Base-by-base conservation (phyloP, 2,329 filamentous ascomycete genomes). In the Colletotrichum incanum region DNA sequence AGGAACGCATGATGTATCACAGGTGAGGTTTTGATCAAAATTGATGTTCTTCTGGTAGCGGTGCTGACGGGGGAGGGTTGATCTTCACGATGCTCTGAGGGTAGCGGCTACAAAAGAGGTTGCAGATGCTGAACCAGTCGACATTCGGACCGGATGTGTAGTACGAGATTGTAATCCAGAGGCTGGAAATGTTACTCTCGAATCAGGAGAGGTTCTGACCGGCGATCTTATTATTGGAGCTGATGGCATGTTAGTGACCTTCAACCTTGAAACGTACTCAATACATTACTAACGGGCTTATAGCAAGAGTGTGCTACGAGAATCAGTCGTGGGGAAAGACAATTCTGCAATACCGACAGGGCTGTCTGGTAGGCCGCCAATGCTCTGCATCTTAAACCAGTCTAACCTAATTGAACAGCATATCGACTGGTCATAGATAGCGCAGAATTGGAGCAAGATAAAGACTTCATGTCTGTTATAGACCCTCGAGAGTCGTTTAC, bases 111-210 rank as follows among this genome's bases (percentile, higher is more conserved):
- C 67, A 0, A 75, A 72, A 14, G 31, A 62, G 1, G 71, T 74
- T 2, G 67, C 77, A 8, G 64, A 73, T n/a, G 78, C 79, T 5
- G 56, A 63, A 1, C 76, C 80, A 1, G 81, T 74, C 0, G 49
- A 67, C 11, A 77, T 82, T 1, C 74, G 74, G 11, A 79, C 78
- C 2, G 77, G 77, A 2, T 52, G 69, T n/a, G 49, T 64, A 0
- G 81, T 81, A 0, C 63, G 58, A 8, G 79, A 82, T 2, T 87
- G 84, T 71, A 86, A 88, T 72, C 77, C 82, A 0, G 83, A 84
- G 0, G 66, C 54, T 1, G 80, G 81, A 0, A 74, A 59, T 4
- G 79, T 83, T 6, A 77, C 75, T 12, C 79, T 84, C 8, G 78
- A 79, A 28, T 77, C 78, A 56, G 83, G 82, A 20, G 76, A 78